Conservation (phyloP, 1,284 basidiomycete species). For the Anthracocystis setariae region DNA sequence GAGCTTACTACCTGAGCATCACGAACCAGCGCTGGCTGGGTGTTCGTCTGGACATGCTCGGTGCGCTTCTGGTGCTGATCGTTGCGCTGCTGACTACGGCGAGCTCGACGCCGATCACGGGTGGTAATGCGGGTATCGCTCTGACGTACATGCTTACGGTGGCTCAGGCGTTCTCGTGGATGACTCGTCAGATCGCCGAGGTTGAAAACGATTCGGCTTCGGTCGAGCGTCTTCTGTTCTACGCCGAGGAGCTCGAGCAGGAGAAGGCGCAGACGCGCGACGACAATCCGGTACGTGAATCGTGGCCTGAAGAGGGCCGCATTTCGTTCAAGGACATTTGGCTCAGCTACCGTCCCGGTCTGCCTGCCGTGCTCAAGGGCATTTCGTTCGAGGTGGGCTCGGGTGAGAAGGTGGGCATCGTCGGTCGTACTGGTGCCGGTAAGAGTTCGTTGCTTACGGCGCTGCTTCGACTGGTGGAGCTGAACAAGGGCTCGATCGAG, state of each 20-base stretch:
- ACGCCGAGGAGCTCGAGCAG: slow-evolving; percentile 63
- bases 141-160: slow-evolving; percentile 63
- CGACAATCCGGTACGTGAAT: slow-evolving; percentile 48
- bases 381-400: slow-evolving; percentile 69
- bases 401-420: slow-evolving; percentile 72
- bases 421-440: slow-evolving; percentile 72
- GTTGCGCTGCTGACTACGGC: slow-evolving; percentile 58
- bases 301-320: slow-evolving; percentile 66
- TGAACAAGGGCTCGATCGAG: slow-evolving; percentile 74
- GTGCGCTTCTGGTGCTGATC: slow-evolving; percentile 62
- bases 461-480: slow-evolving; percentile 79
- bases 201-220: slow-evolving; percentile 68
- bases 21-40: slow-evolving; percentile 88
- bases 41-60: slow-evolving; percentile 71
- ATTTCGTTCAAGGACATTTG: slow-evolving; percentile 67
- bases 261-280: slow-evolving; percentile 58
- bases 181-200: slow-evolving; percentile 67
- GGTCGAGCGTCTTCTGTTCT: slow-evolving; percentile 66
- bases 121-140: slow-evolving; percentile 59
- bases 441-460: slow-evolving; percentile 79
- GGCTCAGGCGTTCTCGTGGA: slow-evolving; percentile 62
- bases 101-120: slow-evolving; percentile 39
- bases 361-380: slow-evolving; percentile 71
- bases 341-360: slow-evolving; percentile 71
- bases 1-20: slow-evolving; percentile 86